Conservation (phyloP, 371 early-diverging fungal genomes). For the Phascolomyces articulosus region DNA sequence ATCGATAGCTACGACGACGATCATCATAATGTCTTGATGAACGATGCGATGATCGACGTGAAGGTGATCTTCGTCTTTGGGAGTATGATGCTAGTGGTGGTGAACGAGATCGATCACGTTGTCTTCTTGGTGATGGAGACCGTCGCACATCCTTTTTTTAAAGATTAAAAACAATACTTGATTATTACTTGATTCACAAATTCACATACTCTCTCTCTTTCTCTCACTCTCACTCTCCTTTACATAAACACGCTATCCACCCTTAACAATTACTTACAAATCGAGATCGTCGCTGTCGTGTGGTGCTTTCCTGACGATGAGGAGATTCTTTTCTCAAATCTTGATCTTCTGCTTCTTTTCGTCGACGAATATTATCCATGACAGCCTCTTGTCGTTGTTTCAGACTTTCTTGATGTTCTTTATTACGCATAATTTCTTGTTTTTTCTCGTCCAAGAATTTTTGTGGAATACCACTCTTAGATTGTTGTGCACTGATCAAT, state of each 20-base stretch:
- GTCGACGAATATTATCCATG: slow-evolving; percentile 46
- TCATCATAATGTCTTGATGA: background rate
- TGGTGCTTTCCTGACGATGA: background rate
- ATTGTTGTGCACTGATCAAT: slow-evolving; percentile 86
- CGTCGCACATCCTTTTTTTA: background rate
- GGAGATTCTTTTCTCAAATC: slow-evolving; percentile 11
- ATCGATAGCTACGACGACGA: slow-evolving; percentile 6
- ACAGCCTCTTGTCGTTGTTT: slow-evolving; percentile 36
- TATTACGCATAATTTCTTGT: slow-evolving; percentile 66
- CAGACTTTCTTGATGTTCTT: slow-evolving; percentile 30
- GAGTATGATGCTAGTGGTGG: slow-evolving; percentile 24
- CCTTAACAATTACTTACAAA: slow-evolving; percentile 16
- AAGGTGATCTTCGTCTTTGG: too few species aligned
- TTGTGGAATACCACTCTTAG: slow-evolving; percentile 85
- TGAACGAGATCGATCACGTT: slow-evolving; percentile 28
- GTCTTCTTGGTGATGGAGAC: slow-evolving; percentile 2
- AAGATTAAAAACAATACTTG: background rate
- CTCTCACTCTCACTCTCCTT: too few species aligned
- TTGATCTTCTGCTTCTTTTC: slow-evolving; percentile 23
- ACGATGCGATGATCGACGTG: background rate
- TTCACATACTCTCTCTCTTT: too few species aligned
- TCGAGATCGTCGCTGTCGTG: slow-evolving; percentile 15
- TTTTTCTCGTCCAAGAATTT: slow-evolving; percentile 86
- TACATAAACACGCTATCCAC: too few species aligned
- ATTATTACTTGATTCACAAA: too few species aligned